These are phyloP conservation scores for Fonsecaea monophora DNA, from an alignment of 2,329 filamentous ascomycete species.

Conservation along the genomic window DNA sequence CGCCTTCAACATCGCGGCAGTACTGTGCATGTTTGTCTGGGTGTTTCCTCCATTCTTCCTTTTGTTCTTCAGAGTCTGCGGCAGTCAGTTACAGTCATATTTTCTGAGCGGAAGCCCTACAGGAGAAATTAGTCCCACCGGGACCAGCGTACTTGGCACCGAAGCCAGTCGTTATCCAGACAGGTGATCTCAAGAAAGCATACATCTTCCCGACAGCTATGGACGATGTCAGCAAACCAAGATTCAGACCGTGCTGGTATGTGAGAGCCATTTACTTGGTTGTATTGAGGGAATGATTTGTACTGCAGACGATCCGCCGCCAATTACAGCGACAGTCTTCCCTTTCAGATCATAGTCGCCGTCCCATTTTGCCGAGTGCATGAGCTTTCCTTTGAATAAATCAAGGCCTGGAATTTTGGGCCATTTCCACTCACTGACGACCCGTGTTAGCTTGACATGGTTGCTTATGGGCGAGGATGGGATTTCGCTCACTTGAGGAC, in stretches of 20 bases:
- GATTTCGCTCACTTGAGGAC: constrained; percentile 43
- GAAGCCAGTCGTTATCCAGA: constrained; percentile 39
- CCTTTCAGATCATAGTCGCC: constrained; percentile 55
- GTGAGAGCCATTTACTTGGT: constrained; percentile 36
- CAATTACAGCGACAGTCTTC: constrained; percentile 61
- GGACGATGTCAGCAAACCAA: background rate
- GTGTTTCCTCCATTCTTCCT: constrained; percentile 49
- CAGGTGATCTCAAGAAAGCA: constrained; percentile 38
- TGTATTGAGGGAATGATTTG: constrained; percentile 61
- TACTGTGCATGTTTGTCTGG: constrained; percentile 53
- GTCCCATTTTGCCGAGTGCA: constrained; percentile 66
- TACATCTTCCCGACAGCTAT: constrained; percentile 40
- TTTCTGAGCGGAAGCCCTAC: constrained; percentile 5
- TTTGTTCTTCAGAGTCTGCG: constrained; percentile 34
- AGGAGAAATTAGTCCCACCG: constrained; percentile 35
- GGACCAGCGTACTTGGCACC: constrained; percentile 36
- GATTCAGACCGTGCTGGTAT: background rate
- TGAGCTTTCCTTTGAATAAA: constrained; percentile 60
- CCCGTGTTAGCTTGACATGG: background rate
- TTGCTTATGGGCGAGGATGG: background rate
- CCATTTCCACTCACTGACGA: constrained; percentile 53
- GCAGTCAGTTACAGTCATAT: constrained; percentile 4
- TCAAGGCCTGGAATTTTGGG: constrained; percentile 60
- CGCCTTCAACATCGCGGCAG: constrained; percentile 56
- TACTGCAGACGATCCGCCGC: constrained; percentile 62